A percentile compares a stretch with the other conserved stretches of the same genome.
These are phyloP conservation scores for Apiospora hydei DNA, from an alignment of 2,329 filamentous ascomycete species.

Conservation along the genomic window DNA sequence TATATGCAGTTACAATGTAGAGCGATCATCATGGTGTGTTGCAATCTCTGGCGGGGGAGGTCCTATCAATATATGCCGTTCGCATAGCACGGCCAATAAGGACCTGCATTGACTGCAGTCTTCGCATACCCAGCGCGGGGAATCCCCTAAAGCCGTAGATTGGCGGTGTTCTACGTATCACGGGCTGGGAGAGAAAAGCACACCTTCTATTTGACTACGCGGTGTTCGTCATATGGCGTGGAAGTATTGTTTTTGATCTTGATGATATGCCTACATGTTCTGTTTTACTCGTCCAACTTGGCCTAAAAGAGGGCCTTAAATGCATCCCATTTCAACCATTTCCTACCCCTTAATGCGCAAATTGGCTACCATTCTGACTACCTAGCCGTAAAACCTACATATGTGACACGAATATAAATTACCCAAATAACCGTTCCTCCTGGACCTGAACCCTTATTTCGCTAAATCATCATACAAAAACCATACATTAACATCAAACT, in stretches of 20 bases:
- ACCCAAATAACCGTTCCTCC: slow-evolving; percentile 1
- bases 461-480: slow-evolving; percentile 6
- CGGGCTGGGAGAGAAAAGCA: neutral
- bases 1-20: neutral
- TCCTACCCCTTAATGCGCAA: neutral
- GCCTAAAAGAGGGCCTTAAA: too few relatives aligned
- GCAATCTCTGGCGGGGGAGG: neutral
- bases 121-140: neutral
- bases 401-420: slow-evolving; percentile 6
- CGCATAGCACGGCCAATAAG: neutral
- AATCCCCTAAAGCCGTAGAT: neutral
- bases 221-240: neutral
- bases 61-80: neutral
- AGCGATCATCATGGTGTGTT: neutral
- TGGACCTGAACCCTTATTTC: neutral
- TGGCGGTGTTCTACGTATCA: neutral
- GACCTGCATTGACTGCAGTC: neutral
- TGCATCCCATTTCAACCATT: too few relatives aligned
- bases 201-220: too few relatives aligned
- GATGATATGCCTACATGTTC: too few relatives aligned
- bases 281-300: too few relatives aligned
- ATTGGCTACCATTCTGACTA: neutral
- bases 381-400: neutral
- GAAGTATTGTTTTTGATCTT: too few relatives aligned
- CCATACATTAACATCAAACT: slow-evolving; percentile 12